phyloP scores from a whole-genome alignment of 108 stramenopile species.

The Nitzschia sp. region DNA sequence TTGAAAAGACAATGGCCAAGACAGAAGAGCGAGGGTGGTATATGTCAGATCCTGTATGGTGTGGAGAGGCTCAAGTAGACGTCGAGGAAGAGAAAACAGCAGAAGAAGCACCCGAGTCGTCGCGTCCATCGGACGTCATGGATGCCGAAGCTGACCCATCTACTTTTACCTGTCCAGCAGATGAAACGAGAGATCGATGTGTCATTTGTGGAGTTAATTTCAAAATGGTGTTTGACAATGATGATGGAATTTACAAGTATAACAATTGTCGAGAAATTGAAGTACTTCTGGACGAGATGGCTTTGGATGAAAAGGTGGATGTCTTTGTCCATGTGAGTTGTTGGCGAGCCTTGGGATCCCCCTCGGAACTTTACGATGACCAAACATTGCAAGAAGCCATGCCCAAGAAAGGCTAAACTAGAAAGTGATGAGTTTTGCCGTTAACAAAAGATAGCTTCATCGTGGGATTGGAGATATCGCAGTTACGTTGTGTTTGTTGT shows the following conservation, averaged over 20 bases:
- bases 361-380: conserved; percentile 61
- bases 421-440: too few relatives aligned
- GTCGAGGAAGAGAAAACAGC: conserved; percentile 15
- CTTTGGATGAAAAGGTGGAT: conserved; percentile 52
- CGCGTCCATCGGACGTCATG: conserved; percentile 2
- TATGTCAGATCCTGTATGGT: conserved; percentile 47
- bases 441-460: too few relatives aligned
- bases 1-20: conserved; percentile 74
- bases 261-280: conserved; percentile 77
- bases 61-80: conserved; percentile 12
- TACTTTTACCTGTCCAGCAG: conserved; percentile 57
- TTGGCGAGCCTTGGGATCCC: conserved; percentile 74
- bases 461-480: too few relatives aligned
- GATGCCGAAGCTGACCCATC: conserved; percentile 30
- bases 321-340: conserved; percentile 79
- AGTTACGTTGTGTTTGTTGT: background rate
- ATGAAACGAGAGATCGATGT: conserved; percentile 75
- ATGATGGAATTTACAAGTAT: conserved; percentile 86
- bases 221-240: conserved; percentile 87
- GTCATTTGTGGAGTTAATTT: conserved; percentile 85
- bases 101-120: background rate
- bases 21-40: conserved; percentile 89
- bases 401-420: background rate
- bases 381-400: conserved; percentile 53
- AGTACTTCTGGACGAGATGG: conserved; percentile 66